phyloP scores from a whole-genome alignment of 2,329 filamentous ascomycete genomes.

The Fusarium nematophilum region DNA sequence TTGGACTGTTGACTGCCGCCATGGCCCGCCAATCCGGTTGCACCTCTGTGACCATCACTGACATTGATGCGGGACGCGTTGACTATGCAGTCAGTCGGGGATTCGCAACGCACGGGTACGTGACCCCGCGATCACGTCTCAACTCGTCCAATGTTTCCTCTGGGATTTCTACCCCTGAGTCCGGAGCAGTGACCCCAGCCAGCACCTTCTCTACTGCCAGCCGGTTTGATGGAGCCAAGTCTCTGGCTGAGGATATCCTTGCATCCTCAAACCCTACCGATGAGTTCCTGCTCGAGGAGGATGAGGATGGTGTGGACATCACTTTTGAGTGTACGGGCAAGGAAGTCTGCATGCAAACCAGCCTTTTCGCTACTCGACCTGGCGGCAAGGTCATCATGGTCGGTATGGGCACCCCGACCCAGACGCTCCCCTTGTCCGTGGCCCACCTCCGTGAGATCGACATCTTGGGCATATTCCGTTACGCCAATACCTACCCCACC shows the following conservation, averaged over 20 bases:
- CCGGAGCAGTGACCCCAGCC: conserved; percentile 55
- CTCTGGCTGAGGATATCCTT: conserved; percentile 62
- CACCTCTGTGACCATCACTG: conserved; percentile 68
- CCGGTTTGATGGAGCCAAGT: conserved; percentile 63
- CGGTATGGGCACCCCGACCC: conserved; percentile 82
- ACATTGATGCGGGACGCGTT: conserved; percentile 69
- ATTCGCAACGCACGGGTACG: conserved; percentile 70
- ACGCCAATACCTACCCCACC: conserved; percentile 79
- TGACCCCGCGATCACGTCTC: conserved; percentile 60
- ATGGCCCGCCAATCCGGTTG: conserved; percentile 72
- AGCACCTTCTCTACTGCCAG: conserved; percentile 59
- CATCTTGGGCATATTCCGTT: conserved; percentile 81
- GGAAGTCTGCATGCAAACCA: conserved; percentile 78
- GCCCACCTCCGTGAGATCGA: conserved; percentile 81
- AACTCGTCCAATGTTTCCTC: conserved; percentile 58
- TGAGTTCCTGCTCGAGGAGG: conserved; percentile 59
- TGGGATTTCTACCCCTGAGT: conserved; percentile 60
- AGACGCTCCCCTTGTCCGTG: conserved; percentile 78
- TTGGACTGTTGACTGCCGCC: conserved; percentile 71
- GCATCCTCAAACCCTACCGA: conserved; percentile 49
- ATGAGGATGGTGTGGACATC: conserved; percentile 74
- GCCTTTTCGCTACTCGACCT: conserved; percentile 76
- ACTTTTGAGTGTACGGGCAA: conserved; percentile 84
- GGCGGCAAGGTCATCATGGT: conserved; percentile 81
- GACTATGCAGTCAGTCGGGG: conserved; percentile 68